These are phyloP conservation scores for Carex littledalei DNA, from an alignment of 176 grass and related monocot genomes.

Conservation along the genomic window DNA sequence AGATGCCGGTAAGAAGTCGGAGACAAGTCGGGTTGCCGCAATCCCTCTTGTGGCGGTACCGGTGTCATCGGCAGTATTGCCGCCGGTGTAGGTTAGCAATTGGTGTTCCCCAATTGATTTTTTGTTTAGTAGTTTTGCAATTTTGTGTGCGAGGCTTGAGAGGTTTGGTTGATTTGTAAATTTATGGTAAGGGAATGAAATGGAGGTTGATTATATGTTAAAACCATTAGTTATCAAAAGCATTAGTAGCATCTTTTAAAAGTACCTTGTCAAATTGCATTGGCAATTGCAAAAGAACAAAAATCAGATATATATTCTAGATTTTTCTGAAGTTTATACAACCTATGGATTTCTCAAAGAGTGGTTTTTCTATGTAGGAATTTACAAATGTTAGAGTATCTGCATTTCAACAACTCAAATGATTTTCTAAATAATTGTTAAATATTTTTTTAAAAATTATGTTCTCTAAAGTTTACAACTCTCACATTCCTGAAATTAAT, in stretches of 20 bases:
- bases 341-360: neutral
- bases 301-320: neutral
- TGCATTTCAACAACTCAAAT: no score
- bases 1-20: constrained; percentile 1
- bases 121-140: neutral
- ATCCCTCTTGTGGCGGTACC: neutral
- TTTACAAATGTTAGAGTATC: no score
- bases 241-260: neutral
- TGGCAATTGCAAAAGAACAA: neutral
- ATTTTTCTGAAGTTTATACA: neutral
- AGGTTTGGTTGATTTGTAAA: constrained; percentile 16
- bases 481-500: no score
- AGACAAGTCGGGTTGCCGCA: constrained; percentile 3
- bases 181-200: neutral
- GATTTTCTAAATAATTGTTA: no score
- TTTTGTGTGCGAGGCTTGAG: neutral
- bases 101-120: neutral
- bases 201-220: neutral
- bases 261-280: neutral
- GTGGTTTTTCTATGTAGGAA: no score
- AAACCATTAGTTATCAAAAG: neutral
- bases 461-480: no score
- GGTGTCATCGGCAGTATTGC: neutral
- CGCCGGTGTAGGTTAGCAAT: constrained; percentile 22
- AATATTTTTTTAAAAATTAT: no score